Evolutionary conservation across 495 filamentous ascomycete species (phyloP), one percentile per base, ranked within the genome.

Genomic region (Trichoderma parareesei): DNA sequence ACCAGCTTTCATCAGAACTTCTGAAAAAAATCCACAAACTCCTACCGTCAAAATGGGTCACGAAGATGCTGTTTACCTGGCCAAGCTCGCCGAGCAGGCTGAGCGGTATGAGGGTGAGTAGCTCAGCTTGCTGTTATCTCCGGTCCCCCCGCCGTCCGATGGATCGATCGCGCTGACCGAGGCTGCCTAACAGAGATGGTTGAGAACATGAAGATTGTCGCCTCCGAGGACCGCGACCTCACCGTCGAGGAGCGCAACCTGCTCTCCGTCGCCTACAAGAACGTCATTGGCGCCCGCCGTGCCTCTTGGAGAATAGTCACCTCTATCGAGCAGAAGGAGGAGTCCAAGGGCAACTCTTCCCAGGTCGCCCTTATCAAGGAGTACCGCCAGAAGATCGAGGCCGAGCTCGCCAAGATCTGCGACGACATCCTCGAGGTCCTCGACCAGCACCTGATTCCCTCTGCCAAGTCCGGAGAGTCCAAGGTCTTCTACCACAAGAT

Each of bases 401-500:
- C 84, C 73, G 94, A 98, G 82, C 89, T 98, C 46, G 94, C 90
- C 80, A 97, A 97, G 86, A 97, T 98, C 83, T 98, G 94, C 81
- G 91, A 98, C 77, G 94, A 98, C 73, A 97, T 98, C 79, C 87
- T 98, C 60, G 90, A 95, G 73, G 94, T 97, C 68, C 86, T 98
- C 65, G 94, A 98, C 81, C 79, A 93, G 79, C 92, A 97, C 83
- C 82, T 98, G 73, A 98, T 98, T 77, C 91, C 92, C 65, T 96
- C 92, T 69, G 95, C 94, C 70, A 88, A 96, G 85, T 90, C 85
- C 73, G 94, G 95, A 75, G 94, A 98, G 83, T 97, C 93, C 68
- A 98, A 98, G 87, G 94, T 98, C 68, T 98, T 98, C 83, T 98
- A 98, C 84, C 94, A 98, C 90, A 98, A 98, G 88, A 98, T 98